Conservation (phyloP, 306 rosid genomes). For the Rosa multiflora region DNA sequence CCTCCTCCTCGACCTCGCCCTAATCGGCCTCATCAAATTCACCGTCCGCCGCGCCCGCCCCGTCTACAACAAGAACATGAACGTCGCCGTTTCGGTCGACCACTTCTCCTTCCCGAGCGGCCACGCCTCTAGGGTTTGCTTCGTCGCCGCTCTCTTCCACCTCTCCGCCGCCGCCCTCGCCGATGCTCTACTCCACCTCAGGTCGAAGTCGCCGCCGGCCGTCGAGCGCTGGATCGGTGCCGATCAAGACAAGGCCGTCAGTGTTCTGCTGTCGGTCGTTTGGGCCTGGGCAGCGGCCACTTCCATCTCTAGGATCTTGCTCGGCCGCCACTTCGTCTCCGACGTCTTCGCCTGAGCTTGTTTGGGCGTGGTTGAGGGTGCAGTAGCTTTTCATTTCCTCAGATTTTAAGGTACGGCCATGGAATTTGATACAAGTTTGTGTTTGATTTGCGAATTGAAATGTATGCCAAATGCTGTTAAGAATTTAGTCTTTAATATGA, state of each 20-base stretch:
- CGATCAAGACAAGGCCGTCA: constrained; percentile 25
- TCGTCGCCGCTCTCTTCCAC: constrained; percentile 56
- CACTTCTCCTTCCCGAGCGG: constrained; percentile 78
- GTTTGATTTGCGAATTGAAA: neutral
- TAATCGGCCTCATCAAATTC: constrained; percentile 51
- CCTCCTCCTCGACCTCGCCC: constrained; percentile 61
- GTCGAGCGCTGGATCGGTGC: constrained; percentile 29
- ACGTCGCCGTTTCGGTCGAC: constrained; percentile 57
- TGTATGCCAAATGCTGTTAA: neutral
- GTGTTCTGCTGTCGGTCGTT: constrained; percentile 25
- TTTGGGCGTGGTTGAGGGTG: constrained; percentile 61
- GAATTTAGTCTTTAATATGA: neutral
- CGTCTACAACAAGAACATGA: constrained; percentile 51
- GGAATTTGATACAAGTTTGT: neutral
- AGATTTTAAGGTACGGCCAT: constrained; percentile 39
- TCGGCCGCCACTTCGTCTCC: constrained; percentile 65
- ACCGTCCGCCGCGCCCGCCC: constrained; percentile 67
- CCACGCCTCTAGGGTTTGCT: constrained; percentile 70
- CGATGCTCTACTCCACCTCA: constrained; percentile 17
- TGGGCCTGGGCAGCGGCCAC: constrained; percentile 61
- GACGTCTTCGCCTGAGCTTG: constrained; percentile 50
- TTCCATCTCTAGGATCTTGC: constrained; percentile 54
- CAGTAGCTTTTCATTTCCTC: constrained; percentile 50
- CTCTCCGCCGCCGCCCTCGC: constrained; percentile 25
- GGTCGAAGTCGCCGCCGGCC: constrained; percentile 17